Evolutionary conservation across 1,284 basidiomycete genomes (phyloP).

Genomic region (Spongispora temasekensis): DNA sequence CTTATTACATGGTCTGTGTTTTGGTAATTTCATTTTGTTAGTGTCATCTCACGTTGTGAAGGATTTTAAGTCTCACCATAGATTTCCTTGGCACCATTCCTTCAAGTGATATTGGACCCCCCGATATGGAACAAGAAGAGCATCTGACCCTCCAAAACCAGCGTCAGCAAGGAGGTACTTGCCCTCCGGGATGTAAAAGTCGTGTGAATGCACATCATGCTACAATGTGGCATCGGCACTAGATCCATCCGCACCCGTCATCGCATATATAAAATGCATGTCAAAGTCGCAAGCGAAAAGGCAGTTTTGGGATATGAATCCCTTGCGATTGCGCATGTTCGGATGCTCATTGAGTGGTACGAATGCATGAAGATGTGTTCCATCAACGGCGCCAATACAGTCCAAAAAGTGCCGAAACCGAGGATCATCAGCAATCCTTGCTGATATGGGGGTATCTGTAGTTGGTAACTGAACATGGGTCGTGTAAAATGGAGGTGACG

Average conservation of each 20-base stretch:
- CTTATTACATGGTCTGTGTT: constrained; percentile 15
- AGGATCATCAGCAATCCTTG: background rate
- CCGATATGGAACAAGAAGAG: background rate
- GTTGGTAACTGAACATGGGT: background rate
- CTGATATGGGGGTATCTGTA: background rate
- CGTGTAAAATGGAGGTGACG: background rate
- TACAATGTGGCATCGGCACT: background rate
- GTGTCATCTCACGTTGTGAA: too few relatives aligned
- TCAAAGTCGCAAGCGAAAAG: constrained; percentile 6
- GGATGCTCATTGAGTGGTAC: background rate
- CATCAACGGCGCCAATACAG: background rate
- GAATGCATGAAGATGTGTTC: background rate
- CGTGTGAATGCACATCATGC: background rate
- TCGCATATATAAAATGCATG: background rate
- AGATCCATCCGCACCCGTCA: constrained; percentile 1
- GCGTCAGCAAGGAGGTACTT: background rate
- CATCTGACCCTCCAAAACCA: background rate
- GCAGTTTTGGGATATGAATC: constrained; percentile 6
- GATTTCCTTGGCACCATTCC: background rate
- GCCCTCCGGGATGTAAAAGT: background rate
- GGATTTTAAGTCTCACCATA: background rate
- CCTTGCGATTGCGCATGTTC: constrained; percentile 1
- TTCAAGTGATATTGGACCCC: background rate
- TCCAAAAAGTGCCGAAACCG: background rate
- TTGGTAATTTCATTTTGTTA: too few relatives aligned